Conservation (phyloP, 768 basidiomycete species). For the Trametes punicea region DNA sequence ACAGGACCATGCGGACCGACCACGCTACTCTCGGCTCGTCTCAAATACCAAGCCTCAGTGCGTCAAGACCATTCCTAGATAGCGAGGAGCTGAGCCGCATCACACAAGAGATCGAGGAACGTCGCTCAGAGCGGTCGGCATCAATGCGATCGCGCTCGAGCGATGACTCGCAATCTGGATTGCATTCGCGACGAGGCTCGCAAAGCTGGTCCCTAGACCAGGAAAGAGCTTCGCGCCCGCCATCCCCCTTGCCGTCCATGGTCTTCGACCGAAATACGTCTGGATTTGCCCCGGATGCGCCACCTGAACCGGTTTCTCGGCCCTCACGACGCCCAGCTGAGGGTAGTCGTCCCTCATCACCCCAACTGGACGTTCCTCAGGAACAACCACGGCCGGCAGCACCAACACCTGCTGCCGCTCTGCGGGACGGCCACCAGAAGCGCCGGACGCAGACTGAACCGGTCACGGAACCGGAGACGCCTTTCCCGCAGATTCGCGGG, state of each 20-base stretch:
- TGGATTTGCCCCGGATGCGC: not conserved
- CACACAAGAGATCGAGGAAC: conserved; percentile 62
- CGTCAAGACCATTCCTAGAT: conserved; percentile 44
- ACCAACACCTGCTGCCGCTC: conserved; percentile 36
- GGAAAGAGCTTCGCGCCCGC: not conserved
- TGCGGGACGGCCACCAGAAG: conserved; percentile 5
- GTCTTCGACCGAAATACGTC: conserved; percentile 1
- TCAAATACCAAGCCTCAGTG: conserved; percentile 25
- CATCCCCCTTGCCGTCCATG: conserved; percentile 11
- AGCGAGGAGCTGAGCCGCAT: conserved; percentile 61
- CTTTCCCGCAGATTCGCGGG: conserved; percentile 84
- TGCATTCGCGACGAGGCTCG: conserved; percentile 7
- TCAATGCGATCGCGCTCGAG: conserved; percentile 22
- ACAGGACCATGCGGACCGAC: conserved; percentile 52
- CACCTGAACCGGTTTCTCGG: not conserved
- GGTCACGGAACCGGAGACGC: conserved; percentile 34
- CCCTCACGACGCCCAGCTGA: not conserved
- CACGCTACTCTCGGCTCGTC: conserved; percentile 49
- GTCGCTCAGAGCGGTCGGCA: conserved; percentile 49
- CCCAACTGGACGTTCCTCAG: not conserved
- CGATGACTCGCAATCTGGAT: conserved; percentile 16
- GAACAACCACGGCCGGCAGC: conserved; percentile 32
- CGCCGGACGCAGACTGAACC: conserved; percentile 9
- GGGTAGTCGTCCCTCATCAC: conserved; percentile 9
- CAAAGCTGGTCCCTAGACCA: conserved; percentile 8